A percentile compares a stretch with the other conserved stretches of the same genome.
Evolutionary conservation across 2,329 filamentous ascomycete species (phyloP).

Genomic region (Trichoderma sp.): DNA sequence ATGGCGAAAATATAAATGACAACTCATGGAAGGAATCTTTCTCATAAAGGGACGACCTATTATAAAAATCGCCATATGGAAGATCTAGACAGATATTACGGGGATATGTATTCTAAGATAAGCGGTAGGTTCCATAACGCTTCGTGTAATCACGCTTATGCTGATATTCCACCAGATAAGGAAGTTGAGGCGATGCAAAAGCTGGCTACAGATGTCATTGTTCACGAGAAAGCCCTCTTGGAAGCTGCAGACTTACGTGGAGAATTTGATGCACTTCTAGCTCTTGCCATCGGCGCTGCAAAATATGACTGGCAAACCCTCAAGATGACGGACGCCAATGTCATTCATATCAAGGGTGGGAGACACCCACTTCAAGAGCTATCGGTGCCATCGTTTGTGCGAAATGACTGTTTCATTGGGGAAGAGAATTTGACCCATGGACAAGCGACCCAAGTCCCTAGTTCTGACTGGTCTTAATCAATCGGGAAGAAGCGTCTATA

Average conservation of each 20-base stretch:
- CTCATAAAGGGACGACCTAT: constrained; percentile 68
- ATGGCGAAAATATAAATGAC: constrained; percentile 57
- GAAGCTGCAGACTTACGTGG: constrained; percentile 78
- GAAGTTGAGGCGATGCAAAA: constrained; percentile 87
- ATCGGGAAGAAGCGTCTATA: constrained; percentile 93
- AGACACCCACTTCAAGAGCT: constrained; percentile 87
- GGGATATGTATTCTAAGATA: constrained; percentile 83
- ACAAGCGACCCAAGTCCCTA: constrained; percentile 58
- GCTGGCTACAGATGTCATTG: constrained; percentile 70
- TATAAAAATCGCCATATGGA: constrained; percentile 85
- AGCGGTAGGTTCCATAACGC: constrained; percentile 59
- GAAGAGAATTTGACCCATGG: constrained; percentile 43
- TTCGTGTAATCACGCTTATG: neutral
- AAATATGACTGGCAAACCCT: constrained; percentile 73
- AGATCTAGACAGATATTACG: constrained; percentile 77
- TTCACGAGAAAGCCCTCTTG: constrained; percentile 66
- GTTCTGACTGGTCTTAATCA: constrained; percentile 93
- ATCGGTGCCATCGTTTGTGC: constrained; percentile 75
- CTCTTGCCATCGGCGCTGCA: constrained; percentile 74
- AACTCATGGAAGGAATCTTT: constrained; percentile 80
- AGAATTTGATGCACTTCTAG: constrained; percentile 82
- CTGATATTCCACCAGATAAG: constrained; percentile 55
- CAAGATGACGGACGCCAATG: constrained; percentile 66
- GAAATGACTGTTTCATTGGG: constrained; percentile 76
- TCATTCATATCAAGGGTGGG: constrained; percentile 74